Percentiles rank a stretch among this genome's conserved stretches.
Evolutionary conservation across 2,329 filamentous ascomycete genomes (phyloP).

Genomic region (Colletotrichum sp.): DNA sequence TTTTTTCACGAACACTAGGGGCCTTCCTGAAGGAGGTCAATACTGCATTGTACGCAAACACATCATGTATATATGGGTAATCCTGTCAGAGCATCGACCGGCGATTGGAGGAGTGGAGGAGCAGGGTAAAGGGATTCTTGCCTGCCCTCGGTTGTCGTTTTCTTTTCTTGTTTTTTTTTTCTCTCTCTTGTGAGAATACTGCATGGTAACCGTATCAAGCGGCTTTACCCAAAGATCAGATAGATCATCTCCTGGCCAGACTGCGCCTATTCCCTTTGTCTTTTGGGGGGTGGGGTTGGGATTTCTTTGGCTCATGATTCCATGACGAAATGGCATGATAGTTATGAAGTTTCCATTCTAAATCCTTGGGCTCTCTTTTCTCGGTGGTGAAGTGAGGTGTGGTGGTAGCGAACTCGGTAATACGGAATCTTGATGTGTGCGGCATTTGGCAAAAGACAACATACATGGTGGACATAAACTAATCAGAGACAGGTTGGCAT

Average conservation of each 20-base stretch:
- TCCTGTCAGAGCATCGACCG: conserved; percentile 20
- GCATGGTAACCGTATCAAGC: conserved; percentile 12
- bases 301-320: conserved; percentile 24
- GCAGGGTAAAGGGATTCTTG: conserved; percentile 1
- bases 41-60: neutral
- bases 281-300: conserved; percentile 3
- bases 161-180: neutral
- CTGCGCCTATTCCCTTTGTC: conserved; percentile 19
- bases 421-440: neutral
- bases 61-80: conserved; percentile 20
- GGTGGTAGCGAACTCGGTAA: neutral
- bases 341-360: conserved; percentile 19
- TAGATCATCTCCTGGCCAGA: conserved; percentile 25
- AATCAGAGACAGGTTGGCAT: neutral
- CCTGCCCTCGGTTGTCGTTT: neutral
- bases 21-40: neutral
- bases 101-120: conserved; percentile 4
- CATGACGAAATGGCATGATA: conserved; percentile 27
- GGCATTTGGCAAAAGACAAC: neutral
- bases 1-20: neutral
- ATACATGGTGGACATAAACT: neutral
- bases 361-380: neutral
- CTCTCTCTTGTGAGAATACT: conserved; percentile 8
- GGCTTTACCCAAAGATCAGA: conserved; percentile 14
- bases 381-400: neutral